A percentile compares a stretch with the other conserved stretches of the same genome.
phyloP scores from a whole-genome alignment of 371 early-diverging fungal species.

The Actinomortierella wolfii region DNA sequence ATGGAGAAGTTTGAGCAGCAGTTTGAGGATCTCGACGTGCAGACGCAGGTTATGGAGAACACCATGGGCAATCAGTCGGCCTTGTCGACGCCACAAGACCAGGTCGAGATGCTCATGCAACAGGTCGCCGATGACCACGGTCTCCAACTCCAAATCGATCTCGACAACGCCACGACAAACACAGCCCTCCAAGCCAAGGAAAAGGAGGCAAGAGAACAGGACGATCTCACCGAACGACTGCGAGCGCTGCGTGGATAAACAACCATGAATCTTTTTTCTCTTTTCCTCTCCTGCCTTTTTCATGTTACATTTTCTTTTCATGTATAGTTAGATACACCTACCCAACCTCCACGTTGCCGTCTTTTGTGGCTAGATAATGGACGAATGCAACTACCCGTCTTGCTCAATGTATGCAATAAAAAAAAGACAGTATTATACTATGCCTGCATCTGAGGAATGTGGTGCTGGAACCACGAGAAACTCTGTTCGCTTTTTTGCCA shows the following conservation, averaged over 20 bases:
- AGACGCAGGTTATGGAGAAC: slow-evolving; percentile 91
- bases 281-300: too few species aligned
- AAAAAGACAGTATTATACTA: too few species aligned
- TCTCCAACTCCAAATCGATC: slow-evolving; percentile 74
- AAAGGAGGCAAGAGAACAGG: slow-evolving; percentile 56
- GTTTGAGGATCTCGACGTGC: slow-evolving; percentile 94
- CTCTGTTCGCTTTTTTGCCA: too few species aligned
- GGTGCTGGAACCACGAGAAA: too few species aligned
- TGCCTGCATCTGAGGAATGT: too few species aligned
- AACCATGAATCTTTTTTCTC: too few species aligned
- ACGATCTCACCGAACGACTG: slow-evolving; percentile 71
- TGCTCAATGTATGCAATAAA: too few species aligned
- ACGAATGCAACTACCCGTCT: too few species aligned
- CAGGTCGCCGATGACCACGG: slow-evolving; percentile 95
- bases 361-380: too few species aligned
- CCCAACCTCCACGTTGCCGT: too few species aligned
- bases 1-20: slow-evolving; percentile 96
- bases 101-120: slow-evolving; percentile 92
- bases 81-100: slow-evolving; percentile 85
- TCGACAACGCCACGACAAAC: slow-evolving; percentile 56
- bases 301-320: too few species aligned
- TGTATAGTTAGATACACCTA: too few species aligned
- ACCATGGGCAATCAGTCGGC: slow-evolving; percentile 89
- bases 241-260: slow-evolving; percentile 37
- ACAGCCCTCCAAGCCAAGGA: slow-evolving; percentile 20